Evolutionary conservation across 2,329 filamentous ascomycete species (phyloP), one percentile per base, ranked within the genome.

Genomic region (Aspergillus calidoustus): DNA sequence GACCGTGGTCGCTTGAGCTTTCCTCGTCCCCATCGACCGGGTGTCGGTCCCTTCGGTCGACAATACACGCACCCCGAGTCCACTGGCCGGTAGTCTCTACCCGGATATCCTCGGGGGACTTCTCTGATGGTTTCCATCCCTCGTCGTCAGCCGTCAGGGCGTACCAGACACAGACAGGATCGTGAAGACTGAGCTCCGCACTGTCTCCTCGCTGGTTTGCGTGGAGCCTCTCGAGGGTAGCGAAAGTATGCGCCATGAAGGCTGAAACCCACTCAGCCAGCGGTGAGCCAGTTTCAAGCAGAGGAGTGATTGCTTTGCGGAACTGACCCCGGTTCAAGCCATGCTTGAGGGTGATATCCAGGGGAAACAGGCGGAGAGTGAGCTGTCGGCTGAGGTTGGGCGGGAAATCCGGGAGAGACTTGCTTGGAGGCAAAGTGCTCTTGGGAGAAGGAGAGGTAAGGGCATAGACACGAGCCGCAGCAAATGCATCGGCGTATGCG

Each of bases 81-180:
- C 95, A 99, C 80, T 98, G 95, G 1, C 94, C 95, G 2, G 86
- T 81, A 0, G 93, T 96, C 79, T 99, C 95, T 46, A 99, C 83
- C 22, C 95, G 86, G 59, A 99, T 89, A 74, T 99, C 95, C 76
- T 96, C 90, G 0, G 82, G 87, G 60, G 75, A 79, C 46, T 84
- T 81, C 15, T 80, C 76, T 1, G 85, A 82, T 17, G 84, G 64
- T 59, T 68, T 72, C 79, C 79, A 81, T 7, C 63, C 59, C 15
- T 69, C 60, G 60, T 76, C 72, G 22, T 77, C 74, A 2, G 73
- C 66, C 7, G 87, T 89, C 61, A 93, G 74, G 75, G 89, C 86
- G 76, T 93, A 93, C 90, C 90, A 94, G 41, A 94, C 82, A 59
- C 88, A 91, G 63, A 94, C 78, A 4, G 91, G 91, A 73, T 95